Base-by-base conservation (phyloP, 2,329 filamentous ascomycete species). In the Alternaria postmessia region DNA sequence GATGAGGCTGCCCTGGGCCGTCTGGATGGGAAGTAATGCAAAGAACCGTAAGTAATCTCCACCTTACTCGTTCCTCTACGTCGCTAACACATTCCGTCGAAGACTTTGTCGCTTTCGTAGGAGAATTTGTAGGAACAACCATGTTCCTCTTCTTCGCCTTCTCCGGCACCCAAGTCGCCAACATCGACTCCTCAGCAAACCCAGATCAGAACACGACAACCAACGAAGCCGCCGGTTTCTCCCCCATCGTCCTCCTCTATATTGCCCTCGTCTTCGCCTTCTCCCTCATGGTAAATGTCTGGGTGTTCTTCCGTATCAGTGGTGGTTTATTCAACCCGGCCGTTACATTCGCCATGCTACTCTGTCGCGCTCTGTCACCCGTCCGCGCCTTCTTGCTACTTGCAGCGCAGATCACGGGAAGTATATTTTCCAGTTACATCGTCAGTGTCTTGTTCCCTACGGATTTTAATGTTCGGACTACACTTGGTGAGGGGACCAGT, bases 111-210 rank as follows among this genome's bases (percentile, higher is more conserved):
- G 81, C 82, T 53, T 81, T 82, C 70, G 66, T 82, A 9, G 82
- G 82, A 78, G 80, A 82, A 54, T 81, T 79, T 47, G 78, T 81
- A 7, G 81, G 80, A 26, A 82, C 81, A 1, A 77, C 79, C 7
- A 76, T 82, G 59, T 82, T 83, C 54, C 73, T 83, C 32, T 82
- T 78, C 73, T 81, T 83, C 53, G 81, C 81, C 16, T 77, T 83
- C 41, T 72, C 74, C 1, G 81, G 79, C 6, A 80, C 80, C 1
- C 80, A 82, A 55, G 79, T 81, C n/a, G 80, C 81, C 22, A 82
- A 82, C 64, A 79, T 85, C 18, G 82, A 79, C 34, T 85, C 81
- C 54, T 74, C 73, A 30, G 75, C 80, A 59, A 79, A 59, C 4
- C 46, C 59, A 2, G 63, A 65, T 44, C 74, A 77, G 20, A 65